Percentiles rank a stretch among this genome's conserved stretches.
phyloP scores from a whole-genome alignment of 331 rosid species.

The Erythrophleum ivorense region DNA sequence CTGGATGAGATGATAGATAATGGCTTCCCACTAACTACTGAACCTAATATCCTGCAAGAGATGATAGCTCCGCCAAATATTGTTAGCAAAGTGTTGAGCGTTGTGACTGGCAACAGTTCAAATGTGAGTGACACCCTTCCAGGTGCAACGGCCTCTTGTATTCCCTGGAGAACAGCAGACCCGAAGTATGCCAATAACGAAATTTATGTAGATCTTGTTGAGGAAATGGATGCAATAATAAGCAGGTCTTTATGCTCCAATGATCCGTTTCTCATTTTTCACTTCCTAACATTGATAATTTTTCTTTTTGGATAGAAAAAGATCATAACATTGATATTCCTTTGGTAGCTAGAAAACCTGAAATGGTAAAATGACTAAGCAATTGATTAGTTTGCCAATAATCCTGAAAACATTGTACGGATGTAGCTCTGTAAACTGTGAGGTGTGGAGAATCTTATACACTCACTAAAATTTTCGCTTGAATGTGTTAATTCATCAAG shows the following conservation, averaged over 20 bases:
- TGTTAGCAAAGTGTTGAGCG: conserved; percentile 88
- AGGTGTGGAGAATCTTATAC: neutral
- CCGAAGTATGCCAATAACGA: conserved; percentile 82
- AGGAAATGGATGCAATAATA: conserved; percentile 86
- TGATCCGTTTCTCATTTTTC: conserved; percentile 28
- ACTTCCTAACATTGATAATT: conserved; percentile 2
- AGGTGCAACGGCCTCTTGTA: conserved; percentile 73
- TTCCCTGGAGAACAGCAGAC: conserved; percentile 87
- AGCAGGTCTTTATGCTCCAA: conserved; percentile 62
- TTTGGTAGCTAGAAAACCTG: neutral
- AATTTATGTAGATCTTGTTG: conserved; percentile 88
- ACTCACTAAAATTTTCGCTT: neutral
- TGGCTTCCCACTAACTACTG: conserved; percentile 96
- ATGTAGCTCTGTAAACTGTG: conserved; percentile 14
- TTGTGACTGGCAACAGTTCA: conserved; percentile 91
- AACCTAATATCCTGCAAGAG: conserved; percentile 86
- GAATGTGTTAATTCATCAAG: conserved; percentile 10
- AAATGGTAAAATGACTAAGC: conserved; percentile 11
- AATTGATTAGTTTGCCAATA: conserved; percentile 4
- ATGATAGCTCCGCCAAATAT: conserved; percentile 96
- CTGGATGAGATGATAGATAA: conserved; percentile 99
- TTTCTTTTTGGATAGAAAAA: neutral
- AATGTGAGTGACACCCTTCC: conserved; percentile 88
- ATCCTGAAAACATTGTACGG: neutral
- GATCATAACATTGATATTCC: conserved; percentile 3